A percentile compares a stretch with the other conserved stretches of the same genome.
Evolutionary conservation across 441 rosid species (phyloP).

Genomic region (Pelargonium myrrhifolium): DNA sequence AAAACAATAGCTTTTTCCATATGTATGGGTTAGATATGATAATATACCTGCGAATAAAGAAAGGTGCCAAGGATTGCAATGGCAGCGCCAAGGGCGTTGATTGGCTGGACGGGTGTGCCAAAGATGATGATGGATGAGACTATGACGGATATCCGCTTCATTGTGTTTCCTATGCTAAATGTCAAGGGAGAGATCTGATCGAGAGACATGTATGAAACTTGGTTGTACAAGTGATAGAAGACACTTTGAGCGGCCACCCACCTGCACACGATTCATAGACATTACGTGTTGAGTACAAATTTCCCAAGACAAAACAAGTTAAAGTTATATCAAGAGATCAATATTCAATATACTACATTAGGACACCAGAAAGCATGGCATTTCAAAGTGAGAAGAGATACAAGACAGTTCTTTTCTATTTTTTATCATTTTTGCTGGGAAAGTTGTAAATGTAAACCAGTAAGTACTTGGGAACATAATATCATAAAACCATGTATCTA

Average conservation of each 20-base stretch:
- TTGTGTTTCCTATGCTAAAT: slow-evolving; percentile 83
- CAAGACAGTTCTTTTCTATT: too few species aligned
- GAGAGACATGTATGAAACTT: slow-evolving; percentile 91
- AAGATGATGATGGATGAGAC: slow-evolving; percentile 87
- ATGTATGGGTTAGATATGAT: too few species aligned
- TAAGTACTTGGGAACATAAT: too few species aligned
- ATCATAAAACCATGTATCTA: too few species aligned
- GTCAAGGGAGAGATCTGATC: slow-evolving; percentile 87
- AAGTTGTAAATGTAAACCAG: too few species aligned
- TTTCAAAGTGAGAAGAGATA: too few species aligned
- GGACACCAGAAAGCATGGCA: too few species aligned
- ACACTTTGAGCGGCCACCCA: slow-evolving; percentile 92
- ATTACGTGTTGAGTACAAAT: too few species aligned
- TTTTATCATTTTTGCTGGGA: too few species aligned
- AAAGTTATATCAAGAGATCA: not conserved
- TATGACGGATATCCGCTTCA: slow-evolving; percentile 84
- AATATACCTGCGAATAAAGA: slow-evolving; percentile 83
- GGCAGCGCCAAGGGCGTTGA: slow-evolving; percentile 89
- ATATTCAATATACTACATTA: not conserved
- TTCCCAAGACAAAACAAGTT: too few species aligned
- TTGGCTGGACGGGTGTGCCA: slow-evolving; percentile 67
- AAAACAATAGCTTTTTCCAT: too few species aligned
- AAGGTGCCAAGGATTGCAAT: slow-evolving; percentile 85
- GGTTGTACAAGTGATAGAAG: slow-evolving; percentile 88
- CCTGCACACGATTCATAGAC: slow-evolving; percentile 40